Conservation (phyloP, 2,329 filamentous ascomycete species). For the Pseudopithomyces chartarum region DNA sequence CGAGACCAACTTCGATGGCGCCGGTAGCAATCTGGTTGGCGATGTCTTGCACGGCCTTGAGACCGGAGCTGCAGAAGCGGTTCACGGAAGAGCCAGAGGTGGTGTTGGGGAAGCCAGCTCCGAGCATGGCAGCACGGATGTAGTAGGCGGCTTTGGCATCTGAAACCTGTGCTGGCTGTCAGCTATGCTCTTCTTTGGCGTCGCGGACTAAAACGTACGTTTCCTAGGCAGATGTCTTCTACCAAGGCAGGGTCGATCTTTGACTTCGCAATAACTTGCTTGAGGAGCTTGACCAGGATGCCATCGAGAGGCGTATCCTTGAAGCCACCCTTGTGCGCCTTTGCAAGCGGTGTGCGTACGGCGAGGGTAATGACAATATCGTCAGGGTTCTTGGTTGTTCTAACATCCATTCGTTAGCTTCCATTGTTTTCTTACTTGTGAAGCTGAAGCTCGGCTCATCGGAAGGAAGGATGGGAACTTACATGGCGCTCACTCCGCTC, state of each 20-base stretch:
- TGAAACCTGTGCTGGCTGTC: constrained; percentile 64
- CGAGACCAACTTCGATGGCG: constrained; percentile 84
- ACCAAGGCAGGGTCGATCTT: constrained; percentile 80
- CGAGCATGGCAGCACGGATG: constrained; percentile 82
- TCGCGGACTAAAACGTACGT: constrained; percentile 61
- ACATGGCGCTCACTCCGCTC: constrained; percentile 77
- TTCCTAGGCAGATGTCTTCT: constrained; percentile 91
- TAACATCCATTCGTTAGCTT: constrained; percentile 44
- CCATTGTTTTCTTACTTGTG: background rate
- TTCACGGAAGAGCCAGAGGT: constrained; percentile 81
- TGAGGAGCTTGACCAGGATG: constrained; percentile 80
- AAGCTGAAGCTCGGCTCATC: background rate
- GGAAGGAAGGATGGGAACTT: constrained; percentile 48
- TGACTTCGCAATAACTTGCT: constrained; percentile 67
- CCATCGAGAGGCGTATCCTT: constrained; percentile 93
- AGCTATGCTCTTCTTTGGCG: background rate
- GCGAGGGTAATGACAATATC: constrained; percentile 97
- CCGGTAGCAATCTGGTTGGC: constrained; percentile 82
- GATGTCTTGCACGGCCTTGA: constrained; percentile 94
- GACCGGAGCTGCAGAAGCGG: constrained; percentile 95
- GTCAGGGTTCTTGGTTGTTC: constrained; percentile 89
- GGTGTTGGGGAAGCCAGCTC: constrained; percentile 93
- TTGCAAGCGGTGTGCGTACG: constrained; percentile 84
- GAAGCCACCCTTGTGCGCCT: constrained; percentile 89
- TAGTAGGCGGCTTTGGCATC: constrained; percentile 90